Base-by-base conservation (phyloP, 805 yeast genomes). In the Pichia insulana region DNA sequence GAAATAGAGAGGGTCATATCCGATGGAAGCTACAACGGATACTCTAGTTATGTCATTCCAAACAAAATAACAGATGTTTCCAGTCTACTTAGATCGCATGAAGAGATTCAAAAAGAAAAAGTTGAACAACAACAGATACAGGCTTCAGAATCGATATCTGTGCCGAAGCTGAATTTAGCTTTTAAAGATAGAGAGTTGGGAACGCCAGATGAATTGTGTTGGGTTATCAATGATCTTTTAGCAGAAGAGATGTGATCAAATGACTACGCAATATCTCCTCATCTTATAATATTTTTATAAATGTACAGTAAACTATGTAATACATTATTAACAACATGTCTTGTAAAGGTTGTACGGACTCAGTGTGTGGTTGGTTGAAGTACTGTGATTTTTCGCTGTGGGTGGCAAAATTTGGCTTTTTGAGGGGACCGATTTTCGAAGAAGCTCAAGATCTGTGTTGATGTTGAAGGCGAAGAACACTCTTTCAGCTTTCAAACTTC, bases 141-240 rank as follows among this genome's bases (percentile, higher is more conserved):
- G 36, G 19, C 31, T 4, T 28, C 31, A 11, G 31, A 28, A 11
- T 28, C 31, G 10, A 37, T n/a, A 6, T 25, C 42, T 16, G 40
- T 25, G 20, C 41, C 55, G 44, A 22, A 52, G 46, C 34, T 39
- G 5, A 39, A 43, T 17, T 45, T 59, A n/a, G 49, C 55, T 4
- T 43, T 59, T 7, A 54, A 47, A 19, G 58, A 55, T 42, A 55
- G 55, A 4, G 46, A 49, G n/a, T 43, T 58, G 3, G 63, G 63
- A 7, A 68, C 79, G 0, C 72, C 76, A 30, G 83, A 80, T 42
- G 94, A 83, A 55, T 63, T 83, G 48, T 75, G 78, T 50, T 77
- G 86, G 84, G 63, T 83, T 41, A 69, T 83, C 30, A 80, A 77
- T 59, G 89, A 81, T 51, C 70, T 83, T 40, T 60, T 78, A 20